phyloP scores from a whole-genome alignment of 495 filamentous ascomycete genomes.

The Lasiosphaeria ovina region DNA sequence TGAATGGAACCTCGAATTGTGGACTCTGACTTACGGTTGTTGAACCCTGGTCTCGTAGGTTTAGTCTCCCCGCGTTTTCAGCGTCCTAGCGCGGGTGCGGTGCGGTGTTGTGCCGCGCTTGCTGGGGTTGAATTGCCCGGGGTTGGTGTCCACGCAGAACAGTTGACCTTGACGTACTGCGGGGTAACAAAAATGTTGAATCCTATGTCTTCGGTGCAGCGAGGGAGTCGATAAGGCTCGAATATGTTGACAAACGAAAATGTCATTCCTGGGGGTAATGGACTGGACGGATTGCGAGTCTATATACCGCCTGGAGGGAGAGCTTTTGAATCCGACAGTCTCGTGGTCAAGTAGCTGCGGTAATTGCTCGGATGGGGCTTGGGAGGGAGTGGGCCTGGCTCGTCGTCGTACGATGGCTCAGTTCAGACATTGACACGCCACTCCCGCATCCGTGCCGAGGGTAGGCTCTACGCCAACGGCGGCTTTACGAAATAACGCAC shows the following conservation, averaged over 20 bases:
- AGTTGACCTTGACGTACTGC: background rate
- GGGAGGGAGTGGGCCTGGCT: background rate
- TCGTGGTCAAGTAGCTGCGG: background rate
- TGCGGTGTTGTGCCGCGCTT: background rate
- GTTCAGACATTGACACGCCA: background rate
- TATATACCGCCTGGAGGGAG: background rate
- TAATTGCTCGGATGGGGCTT: background rate
- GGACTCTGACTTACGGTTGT: background rate
- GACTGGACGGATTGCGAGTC: background rate
- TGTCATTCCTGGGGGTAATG: background rate
- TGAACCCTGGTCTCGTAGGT: background rate
- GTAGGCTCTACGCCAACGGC: too few species aligned
- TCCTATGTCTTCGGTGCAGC: background rate
- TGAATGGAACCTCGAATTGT: background rate
- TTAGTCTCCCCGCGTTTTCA: slow-evolving; percentile 1
- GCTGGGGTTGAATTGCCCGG: background rate
- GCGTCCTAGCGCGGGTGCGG: background rate
- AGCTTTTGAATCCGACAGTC: too few species aligned
- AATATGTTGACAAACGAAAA: background rate
- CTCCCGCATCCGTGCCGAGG: background rate
- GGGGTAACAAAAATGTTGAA: background rate
- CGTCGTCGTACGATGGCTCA: slow-evolving; percentile 2
- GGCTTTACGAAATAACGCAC: background rate
- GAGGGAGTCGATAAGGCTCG: background rate
- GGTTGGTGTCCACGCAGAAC: background rate